Base-by-base conservation (phyloP, 2,329 filamentous ascomycete genomes). In the Zasmidium angulare region DNA sequence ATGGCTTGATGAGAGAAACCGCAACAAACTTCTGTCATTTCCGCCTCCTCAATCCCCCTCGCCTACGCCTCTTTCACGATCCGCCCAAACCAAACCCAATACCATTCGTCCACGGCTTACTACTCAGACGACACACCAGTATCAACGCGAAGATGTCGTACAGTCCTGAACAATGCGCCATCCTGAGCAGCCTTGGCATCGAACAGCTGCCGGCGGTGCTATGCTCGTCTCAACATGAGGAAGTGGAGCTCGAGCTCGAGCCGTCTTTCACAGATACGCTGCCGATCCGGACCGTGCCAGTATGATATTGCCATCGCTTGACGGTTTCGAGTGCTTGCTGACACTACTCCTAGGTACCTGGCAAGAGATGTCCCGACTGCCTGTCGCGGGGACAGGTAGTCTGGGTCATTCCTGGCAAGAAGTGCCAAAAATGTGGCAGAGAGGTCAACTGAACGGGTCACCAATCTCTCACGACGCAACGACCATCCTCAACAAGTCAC, bases 381-480 rank as follows among this genome's bases (percentile, higher is more conserved):
- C 60, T 68, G 21, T 29, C 58, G 14, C 66, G 66, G 53, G 72
- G 72, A 22, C 57, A 67, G 54, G 71, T 70, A 2, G 60, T 71
- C 31, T 74, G 70, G 71, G 73, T 75, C 50, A 72, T 74, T 51
- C 67, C 69, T 14, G 72, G 72, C 53, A 74, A 75, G 65, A 62
- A 64, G 48, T 75, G 73, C 56, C 68, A 71, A 24, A 63, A 69
- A 36, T 75, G 73, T 58, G 65, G 68, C n/a, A 68, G 65, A 22
- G 69, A 71, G 53, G 71, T 74, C 53, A 71, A 68, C 53, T 72
- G 29, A 56, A 17, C 36, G 12, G 3, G n/a, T 3, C 14, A 43
- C 36, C 36, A 43, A 7, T 17, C 36, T 17, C 14, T 6, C 26
- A 19, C 36, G 36, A 51, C 21, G 12, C 26, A 23, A 7, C 23